Evolutionary conservation across 768 basidiomycete species (phyloP).

Genomic region (Boletus patriciae): DNA sequence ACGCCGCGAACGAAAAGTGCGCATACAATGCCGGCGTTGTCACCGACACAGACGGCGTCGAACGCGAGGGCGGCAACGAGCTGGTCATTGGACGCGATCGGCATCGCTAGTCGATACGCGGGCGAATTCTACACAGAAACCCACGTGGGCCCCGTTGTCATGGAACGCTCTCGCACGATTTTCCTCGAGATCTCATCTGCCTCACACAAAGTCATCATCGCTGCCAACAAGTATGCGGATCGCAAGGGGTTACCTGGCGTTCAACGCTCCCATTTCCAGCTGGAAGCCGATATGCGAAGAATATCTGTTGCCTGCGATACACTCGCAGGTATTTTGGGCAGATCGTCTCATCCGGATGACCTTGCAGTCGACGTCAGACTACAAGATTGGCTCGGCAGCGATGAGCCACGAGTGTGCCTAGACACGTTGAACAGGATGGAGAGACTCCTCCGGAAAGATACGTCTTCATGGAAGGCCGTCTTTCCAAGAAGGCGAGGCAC

Average conservation of each 20-base stretch:
- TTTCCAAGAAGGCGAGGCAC: background rate
- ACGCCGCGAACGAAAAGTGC: too few species aligned
- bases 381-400: background rate
- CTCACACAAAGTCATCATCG: background rate
- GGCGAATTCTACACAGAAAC: background rate
- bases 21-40: too few species aligned
- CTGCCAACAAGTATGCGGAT: background rate
- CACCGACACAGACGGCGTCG: too few species aligned
- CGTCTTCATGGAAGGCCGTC: background rate
- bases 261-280: background rate
- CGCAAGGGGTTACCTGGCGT: background rate
- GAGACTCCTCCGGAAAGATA: background rate
- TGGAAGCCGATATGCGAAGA: background rate
- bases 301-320: background rate
- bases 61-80: too few species aligned
- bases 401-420: background rate
- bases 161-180: background rate
- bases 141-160: background rate
- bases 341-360: background rate
- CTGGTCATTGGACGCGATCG: too few species aligned
- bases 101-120: too few species aligned
- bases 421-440: background rate
- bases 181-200: background rate
- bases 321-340: background rate
- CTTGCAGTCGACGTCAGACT: background rate